Percentiles rank a stretch among this genome's conserved stretches.
Evolutionary conservation across 768 basidiomycete species (phyloP).

Genomic region (Tylopilus plumbeoviolaceoides): DNA sequence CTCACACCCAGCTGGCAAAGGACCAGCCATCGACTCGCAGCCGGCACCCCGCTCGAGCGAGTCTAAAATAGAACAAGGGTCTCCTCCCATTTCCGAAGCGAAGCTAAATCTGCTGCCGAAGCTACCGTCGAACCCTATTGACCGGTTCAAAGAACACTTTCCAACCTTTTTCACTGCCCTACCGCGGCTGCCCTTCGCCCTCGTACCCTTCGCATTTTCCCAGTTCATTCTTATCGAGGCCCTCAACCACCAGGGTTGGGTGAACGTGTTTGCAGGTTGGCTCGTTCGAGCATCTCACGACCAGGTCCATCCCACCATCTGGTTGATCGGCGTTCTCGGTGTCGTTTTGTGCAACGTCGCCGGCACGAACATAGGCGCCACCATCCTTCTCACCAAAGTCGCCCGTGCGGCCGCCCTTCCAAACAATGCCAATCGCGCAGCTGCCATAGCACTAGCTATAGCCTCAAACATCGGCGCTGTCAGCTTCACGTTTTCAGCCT

Average conservation of each 20-base stretch:
- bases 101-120: background rate
- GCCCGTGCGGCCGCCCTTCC: slow-evolving; percentile 46
- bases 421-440: slow-evolving; percentile 43
- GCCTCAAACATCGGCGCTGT: slow-evolving; percentile 91
- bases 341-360: slow-evolving; percentile 77
- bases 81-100: too few species aligned
- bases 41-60: background rate
- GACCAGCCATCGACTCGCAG: background rate
- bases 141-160: slow-evolving; percentile 37
- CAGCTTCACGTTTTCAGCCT: slow-evolving; percentile 84
- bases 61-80: background rate
- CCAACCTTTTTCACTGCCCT: slow-evolving; percentile 69
- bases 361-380: slow-evolving; percentile 90
- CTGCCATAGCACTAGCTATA: slow-evolving; percentile 73
- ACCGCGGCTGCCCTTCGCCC: slow-evolving; percentile 72
- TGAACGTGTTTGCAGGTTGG: slow-evolving; percentile 75
- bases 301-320: slow-evolving; percentile 49
- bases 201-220: slow-evolving; percentile 91
- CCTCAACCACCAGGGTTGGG: slow-evolving; percentile 82
- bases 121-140: background rate
- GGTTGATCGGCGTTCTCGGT: slow-evolving; percentile 66
- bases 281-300: slow-evolving; percentile 42
- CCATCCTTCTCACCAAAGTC: slow-evolving; percentile 82
- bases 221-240: slow-evolving; percentile 94
- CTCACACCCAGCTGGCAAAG: background rate